A percentile compares a stretch with the other conserved stretches of the same genome.
phyloP scores from a whole-genome alignment of 1,284 basidiomycete species.

The Sporisorium exsertum region DNA sequence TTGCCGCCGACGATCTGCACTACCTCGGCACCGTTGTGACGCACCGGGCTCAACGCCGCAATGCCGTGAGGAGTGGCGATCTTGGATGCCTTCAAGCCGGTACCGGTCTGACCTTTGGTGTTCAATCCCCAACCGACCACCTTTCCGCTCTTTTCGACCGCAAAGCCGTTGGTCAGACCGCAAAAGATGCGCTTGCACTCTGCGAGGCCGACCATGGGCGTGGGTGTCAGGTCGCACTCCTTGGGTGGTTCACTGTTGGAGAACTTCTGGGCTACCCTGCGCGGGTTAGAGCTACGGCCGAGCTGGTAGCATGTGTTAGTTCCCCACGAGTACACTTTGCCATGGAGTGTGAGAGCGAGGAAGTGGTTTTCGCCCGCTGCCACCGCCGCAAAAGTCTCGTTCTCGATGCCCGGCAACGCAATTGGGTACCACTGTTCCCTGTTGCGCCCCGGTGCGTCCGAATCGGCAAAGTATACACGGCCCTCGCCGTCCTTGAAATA shows the following conservation, averaged over 20 bases:
- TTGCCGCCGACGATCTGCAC: slow-evolving; percentile 80
- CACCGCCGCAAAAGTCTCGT: slow-evolving; percentile 78
- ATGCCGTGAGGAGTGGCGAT: slow-evolving; percentile 80
- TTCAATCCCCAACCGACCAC: slow-evolving; percentile 95
- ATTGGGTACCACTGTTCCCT: slow-evolving; percentile 63
- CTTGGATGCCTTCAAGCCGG: slow-evolving; percentile 71
- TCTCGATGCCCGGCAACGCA: slow-evolving; percentile 70
- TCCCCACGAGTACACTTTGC: slow-evolving; percentile 82
- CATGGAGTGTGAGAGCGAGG: slow-evolving; percentile 84
- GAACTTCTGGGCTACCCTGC: slow-evolving; percentile 53
- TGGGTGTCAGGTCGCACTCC: slow-evolving; percentile 83
- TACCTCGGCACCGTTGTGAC: slow-evolving; percentile 72
- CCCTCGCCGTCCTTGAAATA: slow-evolving; percentile 84
- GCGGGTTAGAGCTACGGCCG: slow-evolving; percentile 79
- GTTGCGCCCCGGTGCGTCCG: slow-evolving; percentile 54
- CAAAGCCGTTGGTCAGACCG: slow-evolving; percentile 88
- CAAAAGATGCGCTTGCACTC: slow-evolving; percentile 83
- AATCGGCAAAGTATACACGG: slow-evolving; percentile 81
- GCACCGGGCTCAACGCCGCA: slow-evolving; percentile 76
- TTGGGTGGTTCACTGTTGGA: slow-evolving; percentile 74
- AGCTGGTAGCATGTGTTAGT: slow-evolving; percentile 88
- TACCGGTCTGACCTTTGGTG: slow-evolving; percentile 78
- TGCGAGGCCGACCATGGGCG: slow-evolving; percentile 77
- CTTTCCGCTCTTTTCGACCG: slow-evolving; percentile 82
- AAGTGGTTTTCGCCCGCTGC: slow-evolving; percentile 88